Conservation (phyloP, 345 rosid species). For the Brassica juncea region DNA sequence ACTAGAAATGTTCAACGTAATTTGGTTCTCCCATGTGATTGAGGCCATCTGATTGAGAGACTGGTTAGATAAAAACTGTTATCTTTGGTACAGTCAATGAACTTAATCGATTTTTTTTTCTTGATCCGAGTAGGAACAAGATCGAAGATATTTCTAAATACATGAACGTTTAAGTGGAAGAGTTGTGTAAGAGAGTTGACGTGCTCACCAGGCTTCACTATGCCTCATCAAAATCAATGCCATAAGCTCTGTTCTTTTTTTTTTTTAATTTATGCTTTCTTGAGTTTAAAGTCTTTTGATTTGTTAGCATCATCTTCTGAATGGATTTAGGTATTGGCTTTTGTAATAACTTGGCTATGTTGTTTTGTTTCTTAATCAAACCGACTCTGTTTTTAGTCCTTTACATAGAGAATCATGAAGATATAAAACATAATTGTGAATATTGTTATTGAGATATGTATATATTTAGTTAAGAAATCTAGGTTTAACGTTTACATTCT, state of each 20-base stretch:
- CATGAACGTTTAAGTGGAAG: constrained; percentile 72
- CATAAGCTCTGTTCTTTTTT: constrained; percentile 6
- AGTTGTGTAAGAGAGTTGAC: constrained; percentile 75
- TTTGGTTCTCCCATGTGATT: background rate
- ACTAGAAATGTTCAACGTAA: background rate
- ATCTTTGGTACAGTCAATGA: constrained; percentile 89
- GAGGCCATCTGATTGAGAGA: constrained; percentile 58
- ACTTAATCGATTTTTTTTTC: constrained; percentile 74
- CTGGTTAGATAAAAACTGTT: constrained; percentile 83
- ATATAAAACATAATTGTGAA: too few relatives aligned
- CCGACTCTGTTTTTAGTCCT: background rate
- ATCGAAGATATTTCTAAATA: constrained; percentile 82
- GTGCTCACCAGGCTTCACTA: too few relatives aligned
- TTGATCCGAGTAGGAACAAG: constrained; percentile 69
- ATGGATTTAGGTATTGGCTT: constrained; percentile 7
- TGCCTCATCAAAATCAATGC: background rate
- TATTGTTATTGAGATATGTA: too few relatives aligned
- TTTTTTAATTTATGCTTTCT: background rate
- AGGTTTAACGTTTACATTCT: too few relatives aligned
- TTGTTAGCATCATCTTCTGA: background rate
- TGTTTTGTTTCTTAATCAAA: constrained; percentile 15
- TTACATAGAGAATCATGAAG: too few relatives aligned
- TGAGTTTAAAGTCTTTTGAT: background rate
- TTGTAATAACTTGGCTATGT: constrained; percentile 11
- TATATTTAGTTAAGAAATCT: too few relatives aligned